Evolutionary conservation across 345 rosid genomes (phyloP).

Genomic region (rapeseed (Brassica napus)): DNA sequence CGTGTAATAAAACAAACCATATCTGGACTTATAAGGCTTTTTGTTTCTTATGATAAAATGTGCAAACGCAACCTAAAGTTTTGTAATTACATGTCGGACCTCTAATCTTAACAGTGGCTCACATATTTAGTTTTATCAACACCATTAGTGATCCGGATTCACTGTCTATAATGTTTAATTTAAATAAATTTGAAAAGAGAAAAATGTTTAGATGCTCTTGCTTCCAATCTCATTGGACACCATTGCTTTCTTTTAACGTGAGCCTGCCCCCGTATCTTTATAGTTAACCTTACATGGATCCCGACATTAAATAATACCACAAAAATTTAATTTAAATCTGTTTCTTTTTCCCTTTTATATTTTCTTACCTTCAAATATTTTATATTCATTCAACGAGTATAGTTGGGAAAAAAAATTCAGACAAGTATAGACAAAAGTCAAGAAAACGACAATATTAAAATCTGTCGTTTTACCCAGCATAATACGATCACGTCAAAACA

Average conservation of each 20-base stretch:
- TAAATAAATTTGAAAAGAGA: neutral
- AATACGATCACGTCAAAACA: conserved; percentile 7
- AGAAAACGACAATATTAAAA: conserved; percentile 18
- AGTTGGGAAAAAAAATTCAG: neutral
- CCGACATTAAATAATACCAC: conserved; percentile 26
- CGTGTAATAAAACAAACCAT: conserved; percentile 28
- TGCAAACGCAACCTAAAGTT: conserved; percentile 26
- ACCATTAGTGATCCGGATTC: neutral
- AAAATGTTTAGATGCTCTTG: conserved; percentile 23
- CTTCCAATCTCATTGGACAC: conserved; percentile 35
- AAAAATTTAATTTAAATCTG: neutral
- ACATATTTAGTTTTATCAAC: neutral
- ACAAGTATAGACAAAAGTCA: conserved; percentile 20
- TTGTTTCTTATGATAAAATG: conserved; percentile 20
- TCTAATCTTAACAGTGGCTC: conserved; percentile 20
- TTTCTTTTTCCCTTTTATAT: neutral
- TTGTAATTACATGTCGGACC: conserved; percentile 35
- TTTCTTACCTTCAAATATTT: neutral
- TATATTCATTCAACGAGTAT: neutral
- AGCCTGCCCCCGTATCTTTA: conserved; percentile 26
- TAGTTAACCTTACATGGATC: conserved; percentile 29
- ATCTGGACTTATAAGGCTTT: conserved; percentile 23
- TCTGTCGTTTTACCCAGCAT: conserved; percentile 1
- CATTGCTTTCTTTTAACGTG: conserved; percentile 28
- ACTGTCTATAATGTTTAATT: neutral